Evolutionary conservation across 2,329 filamentous ascomycete genomes (phyloP), one percentile per base, ranked within the genome.

Genomic region (Botrytis squamosa): DNA sequence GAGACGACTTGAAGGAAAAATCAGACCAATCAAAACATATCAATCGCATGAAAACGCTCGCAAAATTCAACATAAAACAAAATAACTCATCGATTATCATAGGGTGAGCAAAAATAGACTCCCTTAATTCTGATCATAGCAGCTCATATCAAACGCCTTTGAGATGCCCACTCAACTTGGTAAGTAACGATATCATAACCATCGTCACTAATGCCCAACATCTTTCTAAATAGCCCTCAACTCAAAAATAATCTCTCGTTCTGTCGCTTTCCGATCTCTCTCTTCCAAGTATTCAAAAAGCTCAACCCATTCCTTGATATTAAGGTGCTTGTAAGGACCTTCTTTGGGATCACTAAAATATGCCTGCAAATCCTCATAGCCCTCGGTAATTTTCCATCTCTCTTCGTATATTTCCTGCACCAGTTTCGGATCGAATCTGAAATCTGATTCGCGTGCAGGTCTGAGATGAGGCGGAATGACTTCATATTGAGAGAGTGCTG

Each of bases 271-370:
- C n/a, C n/a, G 20, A 42, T 68, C 49, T 7, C 66, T 42, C 25
- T 25, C 36, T 33, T 42, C 16, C 25, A 68, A 57, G 38, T 57
- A 68, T 42, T 57, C 9, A 5, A 22, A 42, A 14, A 57, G 16
- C 9, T 57, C 38, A 29, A 29, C 10, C 46, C 49, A 68, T 68
- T 68, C 36, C 12, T 57, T 25, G 8, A 40, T 20, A 5, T 9
- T 6, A 4, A 68, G n/a, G 16, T 68, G 20, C 10, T 68, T 68
- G 42, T 68, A 68, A 9, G 38, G 33, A 42, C 49, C 66, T 12
- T 57, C 25, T 68, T 68, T 68, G 5, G 66, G 66, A 22, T 57
- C 49, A 42, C n/a, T 29, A 57, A 42, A 57, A 57, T 68, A 68
- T 12, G 20, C 36, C 49, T 42, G 36, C 16, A 68, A 33, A 42